Percentiles rank a stretch among this genome's conserved stretches.
Conservation (phyloP, 2,329 filamentous ascomycete species). For the Zarea fungicola region DNA sequence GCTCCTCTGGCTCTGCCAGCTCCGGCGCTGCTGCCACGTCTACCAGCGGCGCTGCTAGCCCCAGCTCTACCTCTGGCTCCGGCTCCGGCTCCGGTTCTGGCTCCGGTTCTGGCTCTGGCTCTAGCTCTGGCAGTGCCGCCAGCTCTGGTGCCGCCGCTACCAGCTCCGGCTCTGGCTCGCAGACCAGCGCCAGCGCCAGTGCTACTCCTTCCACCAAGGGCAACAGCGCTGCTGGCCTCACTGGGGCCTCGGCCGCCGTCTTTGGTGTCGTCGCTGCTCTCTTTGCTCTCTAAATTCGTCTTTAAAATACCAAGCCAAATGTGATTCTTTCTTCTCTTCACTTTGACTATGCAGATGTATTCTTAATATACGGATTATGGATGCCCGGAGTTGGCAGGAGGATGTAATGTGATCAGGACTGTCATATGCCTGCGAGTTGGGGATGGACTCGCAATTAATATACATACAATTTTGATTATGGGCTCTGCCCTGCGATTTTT, state of each 20-base stretch:
- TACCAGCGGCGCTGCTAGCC: conserved; percentile 18
- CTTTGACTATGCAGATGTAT: background rate
- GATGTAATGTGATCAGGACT: conserved; percentile 9
- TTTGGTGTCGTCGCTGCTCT: conserved; percentile 9
- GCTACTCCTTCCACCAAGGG: background rate
- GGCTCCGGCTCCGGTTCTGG: conserved; percentile 17
- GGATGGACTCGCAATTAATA: background rate
- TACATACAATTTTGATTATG: background rate
- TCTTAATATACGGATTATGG: background rate
- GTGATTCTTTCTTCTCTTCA: background rate
- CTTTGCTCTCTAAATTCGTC: conserved; percentile 14
- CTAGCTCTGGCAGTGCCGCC: background rate
- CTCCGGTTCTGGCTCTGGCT: conserved; percentile 14
- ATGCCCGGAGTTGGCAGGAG: too few species aligned
- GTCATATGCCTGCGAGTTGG: background rate
- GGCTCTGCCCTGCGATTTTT: too few species aligned
- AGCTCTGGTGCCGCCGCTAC: background rate
- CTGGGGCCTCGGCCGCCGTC: background rate
- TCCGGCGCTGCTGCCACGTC: conserved; percentile 12
- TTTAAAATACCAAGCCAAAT: background rate
- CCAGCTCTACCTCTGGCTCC: conserved; percentile 11
- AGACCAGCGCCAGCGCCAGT: background rate
- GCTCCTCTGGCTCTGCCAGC: background rate
- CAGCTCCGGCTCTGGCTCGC: background rate
- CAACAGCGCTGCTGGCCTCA: conserved; percentile 8